These are phyloP conservation scores for Lactarius hengduanensis DNA, from an alignment of 768 basidiomycete species.

Conservation along the genomic window DNA sequence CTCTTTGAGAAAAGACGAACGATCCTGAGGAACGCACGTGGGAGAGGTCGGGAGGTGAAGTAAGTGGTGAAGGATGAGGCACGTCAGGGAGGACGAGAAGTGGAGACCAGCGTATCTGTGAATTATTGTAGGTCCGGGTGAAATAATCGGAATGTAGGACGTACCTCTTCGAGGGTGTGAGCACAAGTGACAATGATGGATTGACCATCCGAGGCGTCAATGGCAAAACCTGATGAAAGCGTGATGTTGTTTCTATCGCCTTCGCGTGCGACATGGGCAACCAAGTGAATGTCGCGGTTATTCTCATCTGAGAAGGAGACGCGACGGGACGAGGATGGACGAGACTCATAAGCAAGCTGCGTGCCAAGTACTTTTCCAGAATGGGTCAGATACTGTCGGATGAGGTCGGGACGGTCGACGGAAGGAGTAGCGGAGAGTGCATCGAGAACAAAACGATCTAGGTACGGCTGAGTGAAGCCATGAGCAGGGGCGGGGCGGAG, in stretches of 20 bases:
- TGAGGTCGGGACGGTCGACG: constrained; percentile 31
- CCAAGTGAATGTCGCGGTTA: constrained; percentile 41
- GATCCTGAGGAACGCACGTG: constrained; percentile 37
- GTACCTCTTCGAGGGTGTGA: constrained; percentile 63
- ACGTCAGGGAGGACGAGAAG: constrained; percentile 30
- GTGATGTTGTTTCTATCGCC: constrained; percentile 45
- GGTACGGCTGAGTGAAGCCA: background rate
- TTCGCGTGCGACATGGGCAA: constrained; percentile 51
- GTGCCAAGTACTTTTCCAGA: constrained; percentile 44
- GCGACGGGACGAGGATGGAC: constrained; percentile 38
- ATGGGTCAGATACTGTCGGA: constrained; percentile 44
- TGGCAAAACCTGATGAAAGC: constrained; percentile 56
- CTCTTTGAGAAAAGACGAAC: constrained; percentile 43
- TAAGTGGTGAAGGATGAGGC: constrained; percentile 10
- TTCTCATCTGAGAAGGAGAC: constrained; percentile 28
- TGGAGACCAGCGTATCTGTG: constrained; percentile 40
- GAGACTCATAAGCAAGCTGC: constrained; percentile 52
- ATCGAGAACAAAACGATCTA: constrained; percentile 24
- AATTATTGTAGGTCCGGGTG: background rate
- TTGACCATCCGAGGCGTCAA: constrained; percentile 39
- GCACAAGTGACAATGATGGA: constrained; percentile 54
- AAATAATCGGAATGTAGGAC: constrained; percentile 17
- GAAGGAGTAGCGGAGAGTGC: constrained; percentile 12
- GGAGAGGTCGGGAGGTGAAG: constrained; percentile 15
- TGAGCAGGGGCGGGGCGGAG: background rate